Evolutionary conservation across 2,329 filamentous ascomycete genomes (phyloP).

Genomic region (Fusarium paranaense): DNA sequence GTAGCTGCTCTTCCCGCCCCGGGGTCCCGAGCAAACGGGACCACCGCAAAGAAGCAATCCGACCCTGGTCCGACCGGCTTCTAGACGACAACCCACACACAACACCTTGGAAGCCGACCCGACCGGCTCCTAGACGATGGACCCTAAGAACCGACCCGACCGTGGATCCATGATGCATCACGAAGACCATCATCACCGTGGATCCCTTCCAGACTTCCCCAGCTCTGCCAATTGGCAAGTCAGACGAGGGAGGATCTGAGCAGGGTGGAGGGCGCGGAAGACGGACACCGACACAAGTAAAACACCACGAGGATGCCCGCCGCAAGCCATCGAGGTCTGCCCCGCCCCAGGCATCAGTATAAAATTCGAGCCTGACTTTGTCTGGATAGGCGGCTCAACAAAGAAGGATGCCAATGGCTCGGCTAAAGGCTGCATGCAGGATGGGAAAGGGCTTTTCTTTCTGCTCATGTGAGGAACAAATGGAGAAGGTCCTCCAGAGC

Average conservation of each 20-base stretch:
- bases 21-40: constrained; percentile 12
- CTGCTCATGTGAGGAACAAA: constrained; percentile 5
- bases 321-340: constrained; percentile 11
- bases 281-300: constrained; percentile 6
- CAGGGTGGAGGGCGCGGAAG: constrained; percentile 7
- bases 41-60: constrained; percentile 12
- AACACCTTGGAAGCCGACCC: constrained; percentile 1
- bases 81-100: constrained; percentile 14
- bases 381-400: constrained; percentile 13
- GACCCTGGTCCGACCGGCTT: constrained; percentile 14
- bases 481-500: not conserved
- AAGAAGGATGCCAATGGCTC: constrained; percentile 6
- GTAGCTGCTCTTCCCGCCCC: constrained; percentile 1
- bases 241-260: not conserved
- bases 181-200: constrained; percentile 10
- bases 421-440: not conserved
- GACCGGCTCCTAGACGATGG: not conserved
- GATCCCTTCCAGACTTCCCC: constrained; percentile 25
- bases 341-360: constrained; percentile 30
- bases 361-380: constrained; percentile 2
- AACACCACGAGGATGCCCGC: not conserved
- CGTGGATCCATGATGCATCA: constrained; percentile 28
- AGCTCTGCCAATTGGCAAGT: constrained; percentile 5
- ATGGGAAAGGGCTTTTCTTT: not conserved
- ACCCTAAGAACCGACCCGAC: not conserved